Conservation (phyloP, 176 grass and related monocot species). For the Juncus effusus region DNA sequence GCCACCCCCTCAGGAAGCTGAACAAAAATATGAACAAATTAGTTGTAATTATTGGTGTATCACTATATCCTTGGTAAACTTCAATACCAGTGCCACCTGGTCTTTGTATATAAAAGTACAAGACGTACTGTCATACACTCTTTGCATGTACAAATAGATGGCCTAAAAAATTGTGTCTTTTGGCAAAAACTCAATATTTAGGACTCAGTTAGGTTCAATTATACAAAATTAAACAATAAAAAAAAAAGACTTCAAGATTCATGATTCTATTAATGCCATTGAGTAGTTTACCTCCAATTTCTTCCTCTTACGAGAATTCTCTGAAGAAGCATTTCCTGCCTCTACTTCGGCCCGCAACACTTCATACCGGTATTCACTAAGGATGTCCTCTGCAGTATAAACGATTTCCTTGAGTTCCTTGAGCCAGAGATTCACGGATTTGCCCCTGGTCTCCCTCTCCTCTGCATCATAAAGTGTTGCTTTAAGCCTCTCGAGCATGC, state of each 20-base stretch:
- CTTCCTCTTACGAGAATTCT: neutral
- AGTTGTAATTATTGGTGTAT: too few relatives aligned
- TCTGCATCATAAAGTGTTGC: neutral
- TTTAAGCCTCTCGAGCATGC: neutral
- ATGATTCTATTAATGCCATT: neutral
- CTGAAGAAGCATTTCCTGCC: neutral
- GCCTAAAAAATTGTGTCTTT: neutral
- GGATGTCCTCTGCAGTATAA: neutral
- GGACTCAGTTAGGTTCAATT: neutral
- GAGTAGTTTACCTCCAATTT: neutral
- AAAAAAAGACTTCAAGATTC: neutral
- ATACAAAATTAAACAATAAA: neutral
- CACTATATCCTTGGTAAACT: slow-evolving; percentile 44
- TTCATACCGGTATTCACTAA: neutral
- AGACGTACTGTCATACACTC: neutral
- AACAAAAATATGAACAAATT: neutral
- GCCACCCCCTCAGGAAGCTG: neutral
- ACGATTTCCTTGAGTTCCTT: neutral
- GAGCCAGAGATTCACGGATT: slow-evolving; percentile 7
- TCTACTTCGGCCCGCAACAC: neutral
- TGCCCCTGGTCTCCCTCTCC: neutral
- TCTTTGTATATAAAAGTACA: neutral
- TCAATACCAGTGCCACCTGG: slow-evolving; percentile 8
- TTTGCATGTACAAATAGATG: neutral
- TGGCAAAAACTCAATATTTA: neutral